Percentiles rank a stretch among this genome's conserved stretches.
These are phyloP conservation scores for Parsonsia alboflavescens DNA, from an alignment of 257 asterid genomes.

Conservation along the genomic window DNA sequence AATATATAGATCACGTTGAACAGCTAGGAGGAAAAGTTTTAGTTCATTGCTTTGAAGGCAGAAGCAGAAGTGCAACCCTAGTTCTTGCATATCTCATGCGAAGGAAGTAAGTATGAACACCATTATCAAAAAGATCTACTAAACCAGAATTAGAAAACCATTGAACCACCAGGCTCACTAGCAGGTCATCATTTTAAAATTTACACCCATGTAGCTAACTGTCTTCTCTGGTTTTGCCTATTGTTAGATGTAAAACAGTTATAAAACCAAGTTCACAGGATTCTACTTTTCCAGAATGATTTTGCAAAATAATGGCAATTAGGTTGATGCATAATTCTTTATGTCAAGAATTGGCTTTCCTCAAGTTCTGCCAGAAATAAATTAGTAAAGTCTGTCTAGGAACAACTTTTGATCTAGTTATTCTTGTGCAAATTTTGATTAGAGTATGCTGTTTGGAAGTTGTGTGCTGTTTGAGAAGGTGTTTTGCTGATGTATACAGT, in stretches of 20 bases:
- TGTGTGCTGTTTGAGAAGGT: not conserved
- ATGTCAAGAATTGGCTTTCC: not conserved
- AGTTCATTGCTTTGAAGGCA: constrained; percentile 98
- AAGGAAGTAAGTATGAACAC: constrained; percentile 58
- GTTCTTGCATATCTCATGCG: constrained; percentile 86
- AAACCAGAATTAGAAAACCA: not conserved
- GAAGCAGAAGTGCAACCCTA: constrained; percentile 91
- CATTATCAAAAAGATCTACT: not conserved
- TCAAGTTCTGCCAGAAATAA: not conserved
- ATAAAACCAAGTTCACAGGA: not conserved
- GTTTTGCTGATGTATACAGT: not conserved
- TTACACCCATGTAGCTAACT: too few species aligned
- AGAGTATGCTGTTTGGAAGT: not conserved
- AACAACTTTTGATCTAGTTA: not conserved
- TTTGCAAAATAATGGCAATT: not conserved
- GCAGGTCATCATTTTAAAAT: not conserved
- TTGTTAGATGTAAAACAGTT: too few species aligned
- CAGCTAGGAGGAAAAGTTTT: constrained; percentile 74
- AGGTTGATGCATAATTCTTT: not conserved
- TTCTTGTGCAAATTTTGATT: too few species aligned
- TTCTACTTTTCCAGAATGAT: not conserved
- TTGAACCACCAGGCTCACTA: not conserved
- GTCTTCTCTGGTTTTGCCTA: not conserved
- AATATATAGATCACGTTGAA: constrained; percentile 71
- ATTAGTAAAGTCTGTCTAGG: not conserved